Base-by-base conservation (phyloP, 768 basidiomycete genomes). In the Mycena venus region DNA sequence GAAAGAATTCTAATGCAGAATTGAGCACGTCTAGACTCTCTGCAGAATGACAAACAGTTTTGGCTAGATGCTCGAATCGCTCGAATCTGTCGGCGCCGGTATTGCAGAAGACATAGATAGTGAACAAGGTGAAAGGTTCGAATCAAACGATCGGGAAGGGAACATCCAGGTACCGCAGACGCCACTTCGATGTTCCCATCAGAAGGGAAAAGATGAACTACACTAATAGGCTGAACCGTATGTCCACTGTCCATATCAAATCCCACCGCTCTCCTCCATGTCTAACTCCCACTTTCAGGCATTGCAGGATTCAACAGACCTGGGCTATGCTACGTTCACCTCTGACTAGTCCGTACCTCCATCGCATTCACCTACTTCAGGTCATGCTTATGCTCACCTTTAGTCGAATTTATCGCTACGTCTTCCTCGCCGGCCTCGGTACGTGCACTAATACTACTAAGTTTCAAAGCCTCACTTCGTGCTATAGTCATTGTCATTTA, bases 401-500 rank as follows among this genome's bases (percentile, higher is more conserved):
- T 60, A 69, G 68, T 61, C 68, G 68, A 51, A 69, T 69, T 47
- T 49, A 31, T 44, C 68, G 68, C 47, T 69, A 59, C 58, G 44
- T 38, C 47, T 69, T 61, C 47, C 68, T 69, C 68, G 68, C 59
- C 38, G 58, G 68, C 56, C 58, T 53, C 59, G 59, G 68, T 69
- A 59, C 34, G 67, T 68, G 29, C 56, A 31, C 58, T 59, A 53
- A 58, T 69, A 61, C 44, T 58, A 51, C 59, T 61, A 58, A 61
- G 34, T 69, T 38, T 61, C 10, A 49, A 59, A 61, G 58, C 32
- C 44, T 69, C 59, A 69, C 59, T 69, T 69, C 44, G 29, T 59
- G 34, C 58, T 69, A 51, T 34, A 69, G 68, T 53, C 68, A 69
- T 69, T 61, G 55, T 56, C 61, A 55, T 70, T 53, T 70, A 70